phyloP scores from a whole-genome alignment of 2,329 filamentous ascomycete genomes.

The Aspergillus sp. region DNA sequence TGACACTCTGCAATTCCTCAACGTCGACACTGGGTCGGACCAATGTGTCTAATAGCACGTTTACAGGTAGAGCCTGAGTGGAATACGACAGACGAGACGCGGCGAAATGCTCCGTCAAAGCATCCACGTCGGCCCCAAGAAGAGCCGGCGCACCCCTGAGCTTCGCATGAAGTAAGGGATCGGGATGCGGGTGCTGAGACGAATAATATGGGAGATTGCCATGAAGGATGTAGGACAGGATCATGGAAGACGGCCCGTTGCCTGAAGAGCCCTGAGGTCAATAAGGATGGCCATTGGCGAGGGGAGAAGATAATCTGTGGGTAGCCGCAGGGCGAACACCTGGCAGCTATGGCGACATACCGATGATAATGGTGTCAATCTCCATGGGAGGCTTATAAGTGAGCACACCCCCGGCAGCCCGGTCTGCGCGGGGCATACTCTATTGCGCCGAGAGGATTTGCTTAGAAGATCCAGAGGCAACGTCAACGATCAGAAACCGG shows the following conservation, averaged over 20 bases:
- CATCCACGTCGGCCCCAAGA: constrained; percentile 51
- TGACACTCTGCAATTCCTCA: constrained; percentile 54
- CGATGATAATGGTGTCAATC: constrained; percentile 50
- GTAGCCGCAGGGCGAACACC: constrained; percentile 8
- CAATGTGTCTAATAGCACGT: constrained; percentile 64
- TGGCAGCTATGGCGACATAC: constrained; percentile 37
- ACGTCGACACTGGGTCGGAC: constrained; percentile 63
- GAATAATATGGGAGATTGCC: constrained; percentile 63
- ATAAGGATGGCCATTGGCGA: constrained; percentile 20
- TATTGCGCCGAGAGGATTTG: constrained; percentile 26
- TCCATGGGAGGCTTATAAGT: constrained; percentile 38
- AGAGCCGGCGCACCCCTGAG: constrained; percentile 54
- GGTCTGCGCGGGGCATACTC: constrained; percentile 37
- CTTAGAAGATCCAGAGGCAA: constrained; percentile 16
- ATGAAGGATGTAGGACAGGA: constrained; percentile 66
- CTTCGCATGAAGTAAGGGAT: constrained; percentile 60
- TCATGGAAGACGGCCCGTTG: constrained; percentile 65
- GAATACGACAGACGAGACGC: constrained; percentile 64
- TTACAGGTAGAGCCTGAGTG: constrained; percentile 63
- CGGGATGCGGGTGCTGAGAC: constrained; percentile 57
- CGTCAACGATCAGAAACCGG: constrained; percentile 11
- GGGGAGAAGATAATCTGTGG: constrained; percentile 6
- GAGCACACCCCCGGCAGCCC: constrained; percentile 28
- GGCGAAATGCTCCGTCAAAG: constrained; percentile 61
- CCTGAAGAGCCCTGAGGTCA: constrained; percentile 44